Conservation (phyloP, 1,284 basidiomycete species). For the Gymnopus androsaceus region DNA sequence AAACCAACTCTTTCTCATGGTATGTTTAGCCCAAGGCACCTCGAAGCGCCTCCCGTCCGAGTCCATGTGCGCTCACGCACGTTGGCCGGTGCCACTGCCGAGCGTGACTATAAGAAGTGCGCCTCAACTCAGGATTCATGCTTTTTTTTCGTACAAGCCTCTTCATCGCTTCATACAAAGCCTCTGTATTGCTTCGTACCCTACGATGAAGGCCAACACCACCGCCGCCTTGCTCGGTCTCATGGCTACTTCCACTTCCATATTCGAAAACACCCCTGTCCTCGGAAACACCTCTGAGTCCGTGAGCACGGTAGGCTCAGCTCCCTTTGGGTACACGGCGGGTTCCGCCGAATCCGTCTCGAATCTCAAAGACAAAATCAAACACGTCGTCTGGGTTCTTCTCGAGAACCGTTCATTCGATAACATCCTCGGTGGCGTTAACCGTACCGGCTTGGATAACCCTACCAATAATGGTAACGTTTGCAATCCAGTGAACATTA, state of each 20-base stretch:
- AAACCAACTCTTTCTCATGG: too few species aligned
- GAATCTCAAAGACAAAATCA: constrained; percentile 23
- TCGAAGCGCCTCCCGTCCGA: too few species aligned
- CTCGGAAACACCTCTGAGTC: not conserved
- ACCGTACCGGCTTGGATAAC: constrained; percentile 19
- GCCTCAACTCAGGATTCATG: too few species aligned
- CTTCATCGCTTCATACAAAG: too few species aligned
- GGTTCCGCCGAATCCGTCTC: constrained; percentile 16
- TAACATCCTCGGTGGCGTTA: constrained; percentile 22
- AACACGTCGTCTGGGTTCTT: constrained; percentile 22
- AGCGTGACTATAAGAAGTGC: too few species aligned
- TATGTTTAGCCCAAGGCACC: too few species aligned
- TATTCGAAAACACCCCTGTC: constrained; percentile 3
- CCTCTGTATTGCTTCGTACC: too few species aligned
- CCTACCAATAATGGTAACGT: constrained; percentile 18
- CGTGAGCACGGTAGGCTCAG: not conserved
- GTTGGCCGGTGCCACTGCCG: too few species aligned
- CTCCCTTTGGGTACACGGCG: constrained; percentile 21
- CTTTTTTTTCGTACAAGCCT: too few species aligned
- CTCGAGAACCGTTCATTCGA: constrained; percentile 24
- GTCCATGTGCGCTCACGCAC: too few species aligned
- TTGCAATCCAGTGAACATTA: constrained; percentile 19
- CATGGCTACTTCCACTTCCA: constrained; percentile 8
- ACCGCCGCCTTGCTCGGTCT: constrained; percentile 8
- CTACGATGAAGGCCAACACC: constrained; percentile 6